These are phyloP conservation scores for Cutaneotrichosporon cyanovorans DNA, from an alignment of 1,284 basidiomycete species.

Conservation along the genomic window DNA sequence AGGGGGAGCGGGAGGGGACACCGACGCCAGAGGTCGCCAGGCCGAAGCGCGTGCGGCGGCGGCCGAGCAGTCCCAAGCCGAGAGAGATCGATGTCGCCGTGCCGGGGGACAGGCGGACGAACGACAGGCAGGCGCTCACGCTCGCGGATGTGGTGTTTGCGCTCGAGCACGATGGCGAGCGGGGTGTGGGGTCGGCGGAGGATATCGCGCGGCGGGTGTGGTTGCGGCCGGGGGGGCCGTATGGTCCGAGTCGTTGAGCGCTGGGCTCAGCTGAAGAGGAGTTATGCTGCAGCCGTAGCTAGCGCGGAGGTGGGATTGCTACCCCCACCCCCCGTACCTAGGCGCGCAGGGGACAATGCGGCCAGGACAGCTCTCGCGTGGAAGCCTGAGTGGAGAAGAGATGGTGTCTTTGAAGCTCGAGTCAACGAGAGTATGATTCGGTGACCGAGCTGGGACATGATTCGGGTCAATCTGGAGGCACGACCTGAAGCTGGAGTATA, in stretches of 20 bases:
- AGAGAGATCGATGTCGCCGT: slow-evolving; percentile 11
- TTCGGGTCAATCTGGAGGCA: too few relatives aligned
- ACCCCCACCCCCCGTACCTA: too few relatives aligned
- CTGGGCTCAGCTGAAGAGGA: too few relatives aligned
- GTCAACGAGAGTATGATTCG: too few relatives aligned
- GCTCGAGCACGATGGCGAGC: slow-evolving; percentile 33
- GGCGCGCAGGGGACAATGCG: too few relatives aligned
- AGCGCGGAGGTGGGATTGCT: too few relatives aligned
- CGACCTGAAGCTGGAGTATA: too few relatives aligned
- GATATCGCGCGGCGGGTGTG: slow-evolving; percentile 27
- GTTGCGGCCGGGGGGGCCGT: slow-evolving; percentile 25
- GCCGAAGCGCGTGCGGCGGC: slow-evolving; percentile 9
- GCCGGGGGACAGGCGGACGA: slow-evolving; percentile 14
- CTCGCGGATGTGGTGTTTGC: slow-evolving; percentile 36
- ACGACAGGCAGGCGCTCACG: slow-evolving; percentile 35
- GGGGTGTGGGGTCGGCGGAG: slow-evolving; percentile 26
- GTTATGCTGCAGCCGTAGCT: too few relatives aligned
- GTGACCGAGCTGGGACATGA: too few relatives aligned
- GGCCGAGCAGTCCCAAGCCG: slow-evolving; percentile 6
- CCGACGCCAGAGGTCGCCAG: slow-evolving; percentile 16
- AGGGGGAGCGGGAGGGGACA: slow-evolving; percentile 1
- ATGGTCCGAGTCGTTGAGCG: slow-evolving; percentile 7
- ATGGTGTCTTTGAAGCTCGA: too few relatives aligned
- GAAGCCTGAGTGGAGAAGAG: too few relatives aligned
- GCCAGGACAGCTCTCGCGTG: too few relatives aligned